Base-by-base conservation (phyloP, 73 alveolate species). In the Paramecium sexaurelia region DNA sequence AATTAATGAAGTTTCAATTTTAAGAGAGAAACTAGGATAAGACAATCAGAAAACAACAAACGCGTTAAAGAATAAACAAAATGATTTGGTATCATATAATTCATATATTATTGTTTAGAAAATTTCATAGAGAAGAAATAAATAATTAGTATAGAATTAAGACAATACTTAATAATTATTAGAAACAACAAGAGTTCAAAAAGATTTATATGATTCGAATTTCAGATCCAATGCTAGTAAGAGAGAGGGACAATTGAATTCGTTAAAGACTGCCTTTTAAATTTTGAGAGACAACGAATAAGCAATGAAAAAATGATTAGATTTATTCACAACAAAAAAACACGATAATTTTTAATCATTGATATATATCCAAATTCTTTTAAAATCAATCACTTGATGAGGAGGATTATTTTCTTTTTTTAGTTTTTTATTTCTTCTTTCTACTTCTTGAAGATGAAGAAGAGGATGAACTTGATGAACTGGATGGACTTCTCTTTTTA, bases 21-120 rank as follows among this genome's bases (percentile, higher is more conserved):
- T 78, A 39, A 78, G 90, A 43, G 90, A 78, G 24, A 78, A 78
- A 78, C 22, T 78, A 78, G 90, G 55, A 41, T 78, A 78, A 78
- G 90, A 78, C 4, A 29, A 22, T 29, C 17, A 78, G 10, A 78
- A 78, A 33, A 78, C 55, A 8, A 45, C 17, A 5, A 29, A 45
- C 5, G 4, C 45, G 19, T 78, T 78, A 43, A 78, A 78, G 32
- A 78, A 39, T 78, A 41, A 43, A 33, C 6, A 78, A 40, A 78
- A 78, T 43, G 90, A 78, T 45, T 78, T 78, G 40, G 90, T 78
- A 78, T 73, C n/a, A 24, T 19, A 35, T 32, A 73, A 32, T 33
- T 29, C 8, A 8, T 17, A 33, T 41, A 78, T 19, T 41, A 13
- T 41, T 17, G 6, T 73, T n/a, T 78, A 78, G 90, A 45, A 22